Evolutionary conservation across 2,329 filamentous ascomycete species (phyloP).

Genomic region (Hymenoscyphus linearis): DNA sequence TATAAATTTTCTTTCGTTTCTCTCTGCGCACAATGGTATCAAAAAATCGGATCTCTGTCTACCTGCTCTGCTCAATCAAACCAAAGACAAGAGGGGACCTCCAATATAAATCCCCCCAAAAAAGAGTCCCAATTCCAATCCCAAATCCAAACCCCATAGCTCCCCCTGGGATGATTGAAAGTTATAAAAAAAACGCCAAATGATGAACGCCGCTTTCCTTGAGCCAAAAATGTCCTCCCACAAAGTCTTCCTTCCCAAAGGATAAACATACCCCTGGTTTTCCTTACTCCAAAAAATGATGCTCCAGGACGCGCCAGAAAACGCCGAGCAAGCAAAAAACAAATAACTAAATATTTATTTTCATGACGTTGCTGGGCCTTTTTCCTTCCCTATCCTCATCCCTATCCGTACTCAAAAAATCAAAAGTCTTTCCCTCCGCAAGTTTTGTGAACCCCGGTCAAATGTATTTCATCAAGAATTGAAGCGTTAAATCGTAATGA

Average conservation of each 20-base stretch:
- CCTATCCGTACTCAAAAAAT: constrained; percentile 4
- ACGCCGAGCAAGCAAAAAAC: constrained; percentile 2
- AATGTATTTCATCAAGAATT: constrained; percentile 24
- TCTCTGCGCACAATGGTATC: neutral
- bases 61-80: neutral
- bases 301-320: neutral
- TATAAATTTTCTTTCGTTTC: neutral
- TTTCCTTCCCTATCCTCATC: neutral
- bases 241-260: neutral
- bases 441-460: constrained; percentile 4
- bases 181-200: neutral
- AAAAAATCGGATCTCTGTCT: neutral
- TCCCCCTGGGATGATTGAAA: neutral
- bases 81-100: neutral
- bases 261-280: neutral
- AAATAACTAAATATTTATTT: neutral
- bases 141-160: neutral
- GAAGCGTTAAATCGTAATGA: constrained; percentile 24
- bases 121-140: neutral
- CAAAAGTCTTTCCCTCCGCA: constrained; percentile 5
- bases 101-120: neutral
- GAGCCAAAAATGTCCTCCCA: neutral
- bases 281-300: constrained; percentile 2
- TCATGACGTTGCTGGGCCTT: neutral
- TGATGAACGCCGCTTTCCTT: neutral